These are phyloP conservation scores for Cercophora newfieldiana DNA, from an alignment of 495 filamentous ascomycete species.

Conservation along the genomic window DNA sequence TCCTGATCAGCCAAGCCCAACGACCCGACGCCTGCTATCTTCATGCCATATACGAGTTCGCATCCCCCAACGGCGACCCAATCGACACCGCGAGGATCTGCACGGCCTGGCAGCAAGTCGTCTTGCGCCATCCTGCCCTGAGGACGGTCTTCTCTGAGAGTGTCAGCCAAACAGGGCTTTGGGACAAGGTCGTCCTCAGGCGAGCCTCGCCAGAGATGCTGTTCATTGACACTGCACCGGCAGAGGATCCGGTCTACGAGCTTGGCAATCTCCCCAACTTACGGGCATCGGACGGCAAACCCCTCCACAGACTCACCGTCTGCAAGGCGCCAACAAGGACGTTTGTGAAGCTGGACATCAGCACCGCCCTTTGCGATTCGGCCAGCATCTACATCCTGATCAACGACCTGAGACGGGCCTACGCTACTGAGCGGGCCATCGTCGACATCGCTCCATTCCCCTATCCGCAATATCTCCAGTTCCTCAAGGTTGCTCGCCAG, in stretches of 20 bases:
- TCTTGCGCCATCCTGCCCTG: constrained; percentile 40
- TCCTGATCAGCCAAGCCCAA: constrained; percentile 60
- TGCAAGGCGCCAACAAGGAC: constrained; percentile 45
- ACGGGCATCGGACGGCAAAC: constrained; percentile 36
- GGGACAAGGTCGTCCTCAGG: constrained; percentile 44
- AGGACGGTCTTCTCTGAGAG: constrained; percentile 48
- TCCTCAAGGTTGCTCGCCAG: constrained; percentile 35
- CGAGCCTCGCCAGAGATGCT: constrained; percentile 48
- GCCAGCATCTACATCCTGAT: constrained; percentile 46
- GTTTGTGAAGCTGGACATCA: constrained; percentile 48
- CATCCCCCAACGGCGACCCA: constrained; percentile 35
- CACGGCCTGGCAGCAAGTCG: constrained; percentile 46
- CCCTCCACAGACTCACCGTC: constrained; percentile 47
- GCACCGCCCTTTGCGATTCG: constrained; percentile 48
- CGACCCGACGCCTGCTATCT: constrained; percentile 60
- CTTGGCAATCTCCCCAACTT: constrained; percentile 43
- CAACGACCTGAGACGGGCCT: constrained; percentile 42
- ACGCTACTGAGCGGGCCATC: constrained; percentile 37
- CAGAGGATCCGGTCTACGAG: constrained; percentile 43
- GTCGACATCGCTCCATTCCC: constrained; percentile 33
- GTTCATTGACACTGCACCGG: constrained; percentile 45
- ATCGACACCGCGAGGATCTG: constrained; percentile 46
- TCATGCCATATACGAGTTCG: constrained; percentile 62
- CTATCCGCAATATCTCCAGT: constrained; percentile 42
- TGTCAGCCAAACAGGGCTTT: constrained; percentile 40